Evolutionary conservation across 176 grass and related monocot genomes (phyloP), one percentile per base, ranked within the genome.

Genomic region (Melocanna baccifera): DNA sequence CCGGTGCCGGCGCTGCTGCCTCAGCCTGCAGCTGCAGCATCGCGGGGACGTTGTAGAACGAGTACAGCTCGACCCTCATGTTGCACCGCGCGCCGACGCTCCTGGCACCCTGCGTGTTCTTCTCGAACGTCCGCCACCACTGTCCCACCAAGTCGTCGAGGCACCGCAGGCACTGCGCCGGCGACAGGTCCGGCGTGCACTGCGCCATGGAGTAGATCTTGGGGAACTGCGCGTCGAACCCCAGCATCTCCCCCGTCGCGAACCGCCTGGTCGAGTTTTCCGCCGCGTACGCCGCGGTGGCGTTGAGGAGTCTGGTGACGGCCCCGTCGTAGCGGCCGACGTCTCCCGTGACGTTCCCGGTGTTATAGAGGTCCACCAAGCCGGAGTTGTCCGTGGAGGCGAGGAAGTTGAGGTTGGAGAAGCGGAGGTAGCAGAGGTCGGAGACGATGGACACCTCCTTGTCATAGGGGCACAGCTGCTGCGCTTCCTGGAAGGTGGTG

Each of bases 181-280:
- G 51, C 51, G 51, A 19, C 51, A 53, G 51, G 16, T 53, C 51
- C 16, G 16, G 51, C 51, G 51, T 53, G 51, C 51, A 95, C 90
- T 95, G 90, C 25, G 46, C 72, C 53, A 86, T 63, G 23, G 81
- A 79, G 53, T 91, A 94, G 50, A 94, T 90, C 16, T 32, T 63
- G 3, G 76, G 85, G 6, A 53, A 19, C 3, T 2, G 11, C 16
- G 23, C 28, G 36, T 75, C 72, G 53, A 76, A 13, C 18, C 77
- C 83, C 28, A 71, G 29, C 18, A 18, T 20, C 39, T 76, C 26
- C 2, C 87, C 90, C 0, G 66, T 82, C 2, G 73, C 79, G 65
- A 92, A 89, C 13, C 7, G 19, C 25, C 34, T 80, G 12, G 56
- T 23, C 5, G 78, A 58, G 47, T 23, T 65, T 40, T 28, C 48